These are phyloP conservation scores for Leishmania lainsoni DNA, from an alignment of 208 protist genomes.

Conservation along the genomic window DNA sequence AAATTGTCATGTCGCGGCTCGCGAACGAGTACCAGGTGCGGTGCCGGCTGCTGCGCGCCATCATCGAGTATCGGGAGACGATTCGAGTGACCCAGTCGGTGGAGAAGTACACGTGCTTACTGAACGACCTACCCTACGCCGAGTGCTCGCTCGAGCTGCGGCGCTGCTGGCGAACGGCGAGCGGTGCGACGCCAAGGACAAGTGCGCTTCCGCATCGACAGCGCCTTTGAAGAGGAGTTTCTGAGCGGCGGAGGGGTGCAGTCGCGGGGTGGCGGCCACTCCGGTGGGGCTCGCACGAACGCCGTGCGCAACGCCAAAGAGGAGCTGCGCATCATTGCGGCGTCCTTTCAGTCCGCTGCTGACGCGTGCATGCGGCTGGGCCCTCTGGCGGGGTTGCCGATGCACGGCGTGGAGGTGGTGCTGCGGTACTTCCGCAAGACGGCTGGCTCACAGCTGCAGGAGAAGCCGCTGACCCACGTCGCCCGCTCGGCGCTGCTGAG, in stretches of 20 bases:
- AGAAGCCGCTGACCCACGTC: constrained; percentile 45
- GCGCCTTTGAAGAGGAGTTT: constrained; percentile 43
- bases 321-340: constrained; percentile 35
- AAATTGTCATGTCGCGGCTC: constrained; percentile 95
- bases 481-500: constrained; percentile 56
- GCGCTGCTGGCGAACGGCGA: constrained; percentile 42
- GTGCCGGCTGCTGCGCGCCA: constrained; percentile 82
- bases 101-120: constrained; percentile 29
- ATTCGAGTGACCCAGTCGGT: constrained; percentile 28
- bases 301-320: constrained; percentile 56
- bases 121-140: constrained; percentile 74
- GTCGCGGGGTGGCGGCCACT: constrained; percentile 3
- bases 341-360: constrained; percentile 53
- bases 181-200: constrained; percentile 17
- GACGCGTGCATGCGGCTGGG: constrained; percentile 61
- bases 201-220: constrained; percentile 58
- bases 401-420: constrained; percentile 75
- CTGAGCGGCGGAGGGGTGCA: not conserved
- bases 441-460: constrained; percentile 46
- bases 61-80: constrained; percentile 89
- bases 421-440: constrained; percentile 64
- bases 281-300: constrained; percentile 18
- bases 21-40: constrained; percentile 91
- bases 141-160: constrained; percentile 60
- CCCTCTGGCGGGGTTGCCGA: constrained; percentile 67